Evolutionary conservation across 2,329 filamentous ascomycete genomes (phyloP), one percentile per base, ranked within the genome.

Genomic region (Botryotinia convoluta): DNA sequence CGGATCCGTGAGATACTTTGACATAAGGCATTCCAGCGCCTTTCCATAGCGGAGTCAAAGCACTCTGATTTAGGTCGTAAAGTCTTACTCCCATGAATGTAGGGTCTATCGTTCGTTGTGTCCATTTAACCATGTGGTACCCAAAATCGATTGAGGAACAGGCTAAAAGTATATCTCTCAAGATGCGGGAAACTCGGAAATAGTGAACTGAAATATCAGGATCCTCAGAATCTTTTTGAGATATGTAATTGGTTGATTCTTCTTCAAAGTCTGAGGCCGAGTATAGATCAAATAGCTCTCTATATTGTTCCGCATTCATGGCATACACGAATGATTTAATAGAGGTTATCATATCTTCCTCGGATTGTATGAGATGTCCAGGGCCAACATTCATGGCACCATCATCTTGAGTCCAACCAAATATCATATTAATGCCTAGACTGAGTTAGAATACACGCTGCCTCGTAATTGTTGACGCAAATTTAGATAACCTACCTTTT

Each of bases 11-110:
- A 26, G 64, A 64, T 26, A 71, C 65, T 29, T 51, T 54, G 6
- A 74, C 57, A n/a, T 71, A 74, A 18, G 72, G 72, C 69, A 74
- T 72, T 16, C 69, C 74, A 2, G 45, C 64, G 1, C 59, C 44
- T 35, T 70, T 72, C 64, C 69, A 74, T 2, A 73, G 39, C 9
- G 69, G 61, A 16, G 61, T 35, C 22, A 73, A 65, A 22, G 68
- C 35, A 61, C 65, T 75, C 20, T 74, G 73, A 12, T 73, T 73
- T 1, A 70, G 8, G 16, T 51, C 54, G 8, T 57, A 63, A 2
- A 73, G 44, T 12, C 65, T 63, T 3, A 57, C 44, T 2, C 35
- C 54, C 6, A 9, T 32, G 20, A 69, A 63, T 2, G 18, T 9
- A 14, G 42, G 12, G 4, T 69, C 12, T 4, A 39, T 35, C 5